Evolutionary conservation across 345 rosid genomes (phyloP).

Genomic region (Sonneratia caseolaris): DNA sequence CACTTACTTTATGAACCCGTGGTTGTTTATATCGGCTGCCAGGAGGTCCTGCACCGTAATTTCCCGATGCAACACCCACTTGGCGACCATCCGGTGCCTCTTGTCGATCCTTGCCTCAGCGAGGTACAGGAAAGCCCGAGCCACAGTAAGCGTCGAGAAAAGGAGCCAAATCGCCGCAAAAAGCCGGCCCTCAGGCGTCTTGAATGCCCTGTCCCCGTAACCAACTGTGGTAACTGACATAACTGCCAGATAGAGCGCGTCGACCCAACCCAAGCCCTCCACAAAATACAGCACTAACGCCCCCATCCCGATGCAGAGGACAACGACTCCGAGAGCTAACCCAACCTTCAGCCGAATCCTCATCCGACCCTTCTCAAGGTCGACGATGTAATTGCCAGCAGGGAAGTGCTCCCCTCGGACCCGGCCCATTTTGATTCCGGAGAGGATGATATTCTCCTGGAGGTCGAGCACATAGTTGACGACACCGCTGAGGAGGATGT

Average conservation of each 20-base stretch:
- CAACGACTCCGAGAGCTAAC: constrained; percentile 59
- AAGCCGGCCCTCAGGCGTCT: constrained; percentile 47
- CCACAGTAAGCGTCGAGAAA: constrained; percentile 63
- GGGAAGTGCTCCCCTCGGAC: constrained; percentile 19
- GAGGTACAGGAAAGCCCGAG: constrained; percentile 58
- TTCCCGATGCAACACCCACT: constrained; percentile 53
- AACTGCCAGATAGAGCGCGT: constrained; percentile 63
- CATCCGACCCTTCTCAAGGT: constrained; percentile 68
- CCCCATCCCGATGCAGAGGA: constrained; percentile 51
- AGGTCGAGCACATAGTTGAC: constrained; percentile 56
- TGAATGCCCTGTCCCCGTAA: constrained; percentile 59
- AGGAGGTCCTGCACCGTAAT: constrained; percentile 58
- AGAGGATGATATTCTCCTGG: constrained; percentile 51
- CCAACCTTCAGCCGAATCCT: constrained; percentile 71
- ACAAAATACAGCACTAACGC: constrained; percentile 39
- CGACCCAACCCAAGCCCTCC: constrained; percentile 45
- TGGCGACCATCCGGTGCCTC: constrained; percentile 49
- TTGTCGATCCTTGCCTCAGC: constrained; percentile 64
- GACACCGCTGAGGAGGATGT: constrained; percentile 51
- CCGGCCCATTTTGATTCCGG: constrained; percentile 28
- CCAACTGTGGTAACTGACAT: constrained; percentile 84
- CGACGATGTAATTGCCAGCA: constrained; percentile 43
- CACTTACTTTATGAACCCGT: constrained; percentile 59
- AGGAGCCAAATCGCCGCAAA: constrained; percentile 68
- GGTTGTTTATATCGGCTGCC: constrained; percentile 53